Evolutionary conservation across 441 rosid genomes (phyloP).

Genomic region (Daphne laureola): DNA sequence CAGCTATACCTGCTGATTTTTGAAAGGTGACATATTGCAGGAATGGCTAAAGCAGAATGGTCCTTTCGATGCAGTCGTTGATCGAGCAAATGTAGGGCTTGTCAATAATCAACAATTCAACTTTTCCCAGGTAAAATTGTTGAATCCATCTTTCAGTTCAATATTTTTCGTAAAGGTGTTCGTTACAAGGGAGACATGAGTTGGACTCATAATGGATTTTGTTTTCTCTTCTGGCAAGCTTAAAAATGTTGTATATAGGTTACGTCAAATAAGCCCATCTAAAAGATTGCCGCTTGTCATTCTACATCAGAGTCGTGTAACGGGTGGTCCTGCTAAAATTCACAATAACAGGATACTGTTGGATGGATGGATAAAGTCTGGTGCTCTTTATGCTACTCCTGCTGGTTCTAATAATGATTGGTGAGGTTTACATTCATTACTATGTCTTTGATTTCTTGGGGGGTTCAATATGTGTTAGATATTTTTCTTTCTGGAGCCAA

Average conservation of each 20-base stretch:
- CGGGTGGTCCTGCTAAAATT: constrained; percentile 51
- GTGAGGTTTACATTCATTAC: constrained; percentile 25
- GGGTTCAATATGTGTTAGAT: no score
- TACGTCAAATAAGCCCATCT: constrained; percentile 55
- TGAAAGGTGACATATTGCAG: constrained; percentile 34
- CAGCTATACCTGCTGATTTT: constrained; percentile 18
- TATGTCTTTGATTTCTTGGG: background rate
- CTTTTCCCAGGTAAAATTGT: constrained; percentile 29
- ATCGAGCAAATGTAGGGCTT: constrained; percentile 80
- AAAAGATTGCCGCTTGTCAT: constrained; percentile 73
- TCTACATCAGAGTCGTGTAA: constrained; percentile 71
- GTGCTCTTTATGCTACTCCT: constrained; percentile 83
- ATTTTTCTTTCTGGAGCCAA: no score
- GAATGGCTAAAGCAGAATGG: constrained; percentile 75
- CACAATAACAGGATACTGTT: constrained; percentile 56
- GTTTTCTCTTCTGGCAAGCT: constrained; percentile 37
- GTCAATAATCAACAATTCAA: constrained; percentile 39
- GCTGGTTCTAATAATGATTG: constrained; percentile 94
- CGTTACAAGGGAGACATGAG: background rate
- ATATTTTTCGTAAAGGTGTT: no score
- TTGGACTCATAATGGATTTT: constrained; percentile 7
- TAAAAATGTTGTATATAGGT: constrained; percentile 37
- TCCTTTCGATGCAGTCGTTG: constrained; percentile 88
- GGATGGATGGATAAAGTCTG: constrained; percentile 60
- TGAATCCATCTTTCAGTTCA: background rate